phyloP scores from a whole-genome alignment of 768 basidiomycete genomes.

The Phylloporus sp. region DNA sequence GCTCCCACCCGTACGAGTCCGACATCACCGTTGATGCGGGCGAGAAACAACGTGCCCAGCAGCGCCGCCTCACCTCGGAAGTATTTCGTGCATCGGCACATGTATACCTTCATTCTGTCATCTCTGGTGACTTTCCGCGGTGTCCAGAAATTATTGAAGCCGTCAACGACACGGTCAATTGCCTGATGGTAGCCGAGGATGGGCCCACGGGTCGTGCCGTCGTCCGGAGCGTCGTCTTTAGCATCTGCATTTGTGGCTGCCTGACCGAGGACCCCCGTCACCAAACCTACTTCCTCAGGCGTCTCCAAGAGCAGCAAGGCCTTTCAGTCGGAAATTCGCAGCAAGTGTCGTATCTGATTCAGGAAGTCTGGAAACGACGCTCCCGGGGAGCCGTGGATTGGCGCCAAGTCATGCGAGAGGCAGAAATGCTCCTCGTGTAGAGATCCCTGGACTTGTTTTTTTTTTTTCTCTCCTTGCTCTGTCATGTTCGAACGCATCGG shows the following conservation, averaged over 20 bases:
- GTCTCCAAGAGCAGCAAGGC: constrained; percentile 47
- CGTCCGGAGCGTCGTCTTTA: constrained; percentile 74
- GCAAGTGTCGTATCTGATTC: constrained; percentile 50
- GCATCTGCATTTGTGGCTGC: constrained; percentile 67
- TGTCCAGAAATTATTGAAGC: constrained; percentile 56
- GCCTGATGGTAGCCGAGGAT: constrained; percentile 38
- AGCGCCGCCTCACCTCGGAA: constrained; percentile 44
- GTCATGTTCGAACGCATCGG: constrained; percentile 1
- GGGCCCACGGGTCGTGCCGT: constrained; percentile 46
- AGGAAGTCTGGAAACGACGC: constrained; percentile 52
- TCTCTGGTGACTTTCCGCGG: constrained; percentile 66
- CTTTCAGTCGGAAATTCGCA: constrained; percentile 61
- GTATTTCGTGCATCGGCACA: constrained; percentile 71
- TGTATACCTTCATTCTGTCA: constrained; percentile 71
- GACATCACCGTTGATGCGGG: constrained; percentile 1
- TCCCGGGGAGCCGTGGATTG: constrained; percentile 47
- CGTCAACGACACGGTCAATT: constrained; percentile 49
- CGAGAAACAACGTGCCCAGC: constrained; percentile 24
- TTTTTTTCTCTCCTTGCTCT: background rate
- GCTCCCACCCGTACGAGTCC: background rate
- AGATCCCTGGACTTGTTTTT: constrained; percentile 5
- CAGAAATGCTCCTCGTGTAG: constrained; percentile 57
- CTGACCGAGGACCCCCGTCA: constrained; percentile 50
- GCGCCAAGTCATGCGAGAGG: constrained; percentile 49
- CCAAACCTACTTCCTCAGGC: constrained; percentile 38